Base-by-base conservation (phyloP, 1,284 basidiomycete species). In the Sporisorium iseilematis-ciliati region DNA sequence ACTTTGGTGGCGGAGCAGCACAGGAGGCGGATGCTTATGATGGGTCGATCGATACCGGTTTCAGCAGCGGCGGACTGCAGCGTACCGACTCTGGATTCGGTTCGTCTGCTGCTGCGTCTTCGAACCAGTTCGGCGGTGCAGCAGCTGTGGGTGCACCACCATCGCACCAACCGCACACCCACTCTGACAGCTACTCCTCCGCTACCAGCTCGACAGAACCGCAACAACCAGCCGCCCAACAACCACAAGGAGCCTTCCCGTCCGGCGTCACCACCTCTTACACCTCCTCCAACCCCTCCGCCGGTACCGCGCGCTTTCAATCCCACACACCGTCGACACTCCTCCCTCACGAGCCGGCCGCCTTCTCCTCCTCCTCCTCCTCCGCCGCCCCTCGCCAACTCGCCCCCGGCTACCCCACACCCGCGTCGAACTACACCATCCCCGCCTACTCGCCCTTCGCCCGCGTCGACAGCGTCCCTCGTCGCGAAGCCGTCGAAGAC, bases 401-500 rank as follows among this genome's bases (percentile, higher is more conserved):
- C 0, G 72, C 73, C 1, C 79, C 78, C 0, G 75, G 77, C 35
- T 79, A 79, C 33, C 79, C 77, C 0, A 61, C 76, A 12, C 77
- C 77, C 0, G 68, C 75, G 3, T 73, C 78, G 8, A 77, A 75
- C 57, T 77, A 73, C 59, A 70, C 67, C 58, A 38, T 78, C 3
- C 68, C 76, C 14, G 59, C 79, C 31, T 85, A 84, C 56, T 84
- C 82, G 10, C 83, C 83, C 1, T 85, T 85, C 50, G 83, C 82
- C 0, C 67, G 83, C 3, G 82, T 85, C 8, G 82, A 84, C 50
- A 64, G 56, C 42, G 65, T 66, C 4, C 68, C 68, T 2, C 70
- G 78, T 1, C 51, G 70, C 1, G 82, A 84, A 42, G 73, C 77
- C 0, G 65, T 95, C 80, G 95, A 97, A 87, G 95, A 98, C 88